These are phyloP conservation scores for Psophocarpus tetragonolobus DNA, from an alignment of 306 rosid species.

Conservation along the genomic window DNA sequence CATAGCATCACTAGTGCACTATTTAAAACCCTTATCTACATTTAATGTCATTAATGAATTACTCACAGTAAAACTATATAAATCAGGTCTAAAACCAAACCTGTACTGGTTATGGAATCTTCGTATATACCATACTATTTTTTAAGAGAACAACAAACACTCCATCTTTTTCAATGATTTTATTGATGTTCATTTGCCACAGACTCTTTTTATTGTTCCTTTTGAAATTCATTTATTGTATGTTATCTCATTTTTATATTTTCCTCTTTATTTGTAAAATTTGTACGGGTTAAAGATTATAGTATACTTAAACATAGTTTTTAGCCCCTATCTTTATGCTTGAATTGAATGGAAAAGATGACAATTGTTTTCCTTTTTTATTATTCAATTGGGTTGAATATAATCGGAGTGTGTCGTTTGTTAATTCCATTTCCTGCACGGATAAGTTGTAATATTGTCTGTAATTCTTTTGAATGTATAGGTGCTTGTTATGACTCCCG, in stretches of 20 bases:
- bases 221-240: not conserved
- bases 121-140: no score
- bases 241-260: not conserved
- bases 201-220: not conserved
- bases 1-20: no score
- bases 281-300: not conserved
- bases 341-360: not conserved
- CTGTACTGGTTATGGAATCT: no score
- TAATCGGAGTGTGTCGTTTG: not conserved
- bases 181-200: not conserved
- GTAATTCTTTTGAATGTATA: constrained; percentile 36
- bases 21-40: not conserved
- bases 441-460: not conserved
- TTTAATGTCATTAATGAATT: no score
- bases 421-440: not conserved
- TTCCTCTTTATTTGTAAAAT: not conserved
- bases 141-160: not conserved
- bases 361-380: not conserved
- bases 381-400: not conserved
- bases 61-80: no score
- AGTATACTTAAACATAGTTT: not conserved
- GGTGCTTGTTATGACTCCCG: constrained; percentile 93
- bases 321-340: not conserved
- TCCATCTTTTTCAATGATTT: not conserved
- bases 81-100: not conserved